Evolutionary conservation across 345 rosid species (phyloP), one percentile per base, ranked within the genome.

Genomic region (Salix dunnii): DNA sequence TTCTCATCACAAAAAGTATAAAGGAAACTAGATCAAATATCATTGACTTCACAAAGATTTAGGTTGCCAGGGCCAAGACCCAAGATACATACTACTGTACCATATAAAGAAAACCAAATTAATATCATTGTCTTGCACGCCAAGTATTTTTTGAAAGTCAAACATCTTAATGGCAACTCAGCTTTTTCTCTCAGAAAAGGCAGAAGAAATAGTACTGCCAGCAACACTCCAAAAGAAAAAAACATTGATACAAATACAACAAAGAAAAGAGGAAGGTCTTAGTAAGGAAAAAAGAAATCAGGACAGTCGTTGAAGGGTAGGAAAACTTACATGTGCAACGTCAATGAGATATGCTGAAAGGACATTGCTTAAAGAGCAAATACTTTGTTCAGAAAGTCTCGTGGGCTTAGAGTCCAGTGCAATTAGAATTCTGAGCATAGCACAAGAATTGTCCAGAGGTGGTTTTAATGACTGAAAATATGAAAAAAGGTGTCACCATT

Each of bases 351-450:
- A 91, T 71, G 76, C 82, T 8, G 90, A 81, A 74, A 95, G 83
- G 81, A 80, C 86, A 75, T 84, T 85, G 82, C 85, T 82, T 30
- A 95, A 82, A 74, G 78, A 67, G 76, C 68, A 48, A 74, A 93
- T 55, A 77, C 91, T 84, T 74, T 85, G 81, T 76, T 91, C 89
- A 70, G 93, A 88, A 74, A 95, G 90, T 63, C 72, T 89, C 2
- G 97, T 87, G 73, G 97, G 99, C 74, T 80, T 82, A 42, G 92
- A 85, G 76, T 93, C 97, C 78, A 95, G 82, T 7, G 11, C 71
- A 43, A 78, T 67, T 62, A 95, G 90, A 78, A 93, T 81, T 81
- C 90, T 86, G 67, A 95, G 91, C 87, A 93, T 73, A 68, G 91
- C 93, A 83, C 92, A 87, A 12, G 86, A 86, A 80, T 95, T 93